Conservation (phyloP, 306 rosid species). For the Oemleria cerasiformis region DNA sequence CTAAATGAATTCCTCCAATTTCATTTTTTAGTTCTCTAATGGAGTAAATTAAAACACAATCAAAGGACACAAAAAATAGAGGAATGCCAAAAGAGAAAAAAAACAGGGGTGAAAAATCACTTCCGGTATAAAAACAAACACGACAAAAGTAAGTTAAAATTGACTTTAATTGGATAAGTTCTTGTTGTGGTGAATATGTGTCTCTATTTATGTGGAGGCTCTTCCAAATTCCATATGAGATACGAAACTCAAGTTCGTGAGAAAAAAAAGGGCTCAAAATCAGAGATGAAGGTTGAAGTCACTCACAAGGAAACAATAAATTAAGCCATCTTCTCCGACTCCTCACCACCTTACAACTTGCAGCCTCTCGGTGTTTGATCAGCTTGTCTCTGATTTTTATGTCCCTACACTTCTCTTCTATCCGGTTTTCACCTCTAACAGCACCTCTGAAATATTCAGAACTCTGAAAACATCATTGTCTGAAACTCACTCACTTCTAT, state of each 20-base stretch:
- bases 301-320: not conserved
- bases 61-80: too few species aligned
- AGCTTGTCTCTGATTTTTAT: not conserved
- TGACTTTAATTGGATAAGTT: too few species aligned
- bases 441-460: not conserved
- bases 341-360: not conserved
- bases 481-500: slow-evolving; percentile 7
- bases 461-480: not conserved
- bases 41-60: too few species aligned
- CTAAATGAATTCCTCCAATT: too few species aligned
- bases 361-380: slow-evolving; percentile 1
- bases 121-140: too few species aligned
- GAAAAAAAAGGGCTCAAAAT: too few species aligned
- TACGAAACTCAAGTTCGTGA: too few species aligned
- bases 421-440: not conserved
- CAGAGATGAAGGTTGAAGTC: slow-evolving; percentile 5
- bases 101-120: too few species aligned
- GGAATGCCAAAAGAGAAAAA: too few species aligned
- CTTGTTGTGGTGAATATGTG: not conserved
- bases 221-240: too few species aligned
- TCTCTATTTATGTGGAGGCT: not conserved
- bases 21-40: too few species aligned
- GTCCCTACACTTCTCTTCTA: not conserved
- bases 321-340: not conserved
- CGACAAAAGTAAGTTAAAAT: too few species aligned